Evolutionary conservation across 2,329 filamentous ascomycete species (phyloP), one percentile per base, ranked within the genome.

Genomic region (Colletotrichum lentis): DNA sequence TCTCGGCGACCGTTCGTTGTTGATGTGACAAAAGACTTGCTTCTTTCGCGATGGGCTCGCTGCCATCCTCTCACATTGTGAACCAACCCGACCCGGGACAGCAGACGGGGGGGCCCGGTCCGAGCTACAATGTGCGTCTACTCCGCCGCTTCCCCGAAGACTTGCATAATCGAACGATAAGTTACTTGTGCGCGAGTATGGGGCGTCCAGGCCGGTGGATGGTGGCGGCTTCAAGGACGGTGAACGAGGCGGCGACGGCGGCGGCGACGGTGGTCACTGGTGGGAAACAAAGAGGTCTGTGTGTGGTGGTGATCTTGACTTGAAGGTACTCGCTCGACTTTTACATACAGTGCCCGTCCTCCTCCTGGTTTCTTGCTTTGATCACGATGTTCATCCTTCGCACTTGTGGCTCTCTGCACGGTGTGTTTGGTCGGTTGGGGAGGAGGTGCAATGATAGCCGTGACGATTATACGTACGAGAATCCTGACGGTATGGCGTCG

Each of bases 241-340:
- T 35, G 14, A 24, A 18, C 16, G 62, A 52, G 62, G 55, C 65
- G 55, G 46, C 55, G 49, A 43, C 55, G 54, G 62, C 18, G 54
- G 24, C 24, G 24, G 27, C 6, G 27, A 7, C n/a, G n/a, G n/a
- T n/a, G n/a, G n/a, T n/a, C n/a, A n/a, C n/a, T 27, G 27, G 27
- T 27, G 56, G 55, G 12, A 65, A 60, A 50, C 65, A 56, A 60
- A 50, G 61, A 55, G 54, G 62, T 55, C 65, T 44, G 65, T 64
- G 61, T 59, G 54, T n/a, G n/a, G n/a, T n/a, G n/a, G n/a, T 35
- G 53, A n/a, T 31, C 49, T 11, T 24, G 8, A 47, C 55, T 20
- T 37, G 5, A 27, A 55, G n/a, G 7, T 11, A 8, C 1, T 27
- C n/a, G n/a, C n/a, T n/a, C n/a, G n/a, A n/a, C n/a, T n/a, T n/a